phyloP scores from a whole-genome alignment of 192 early-diverging fungal species.

The Coemansia sp. region DNA sequence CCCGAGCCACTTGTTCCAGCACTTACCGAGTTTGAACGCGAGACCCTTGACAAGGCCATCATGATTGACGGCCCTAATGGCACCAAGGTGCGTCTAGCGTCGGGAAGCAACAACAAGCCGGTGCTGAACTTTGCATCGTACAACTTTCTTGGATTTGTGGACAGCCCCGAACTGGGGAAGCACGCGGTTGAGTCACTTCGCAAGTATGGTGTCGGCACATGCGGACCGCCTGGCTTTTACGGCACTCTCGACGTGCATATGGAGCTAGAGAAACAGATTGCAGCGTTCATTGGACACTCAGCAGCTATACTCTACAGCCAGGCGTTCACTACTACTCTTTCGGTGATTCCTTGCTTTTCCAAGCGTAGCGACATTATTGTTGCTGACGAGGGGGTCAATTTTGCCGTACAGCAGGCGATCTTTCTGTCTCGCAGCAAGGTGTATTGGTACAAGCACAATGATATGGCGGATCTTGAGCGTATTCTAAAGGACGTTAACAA shows the following conservation, averaged over 20 bases:
- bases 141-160: constrained; percentile 85
- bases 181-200: constrained; percentile 80
- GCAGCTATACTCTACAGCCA: constrained; percentile 92
- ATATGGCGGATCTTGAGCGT: constrained; percentile 91
- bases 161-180: constrained; percentile 72
- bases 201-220: constrained; percentile 94
- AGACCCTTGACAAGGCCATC: constrained; percentile 76
- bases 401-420: constrained; percentile 86
- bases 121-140: constrained; percentile 76
- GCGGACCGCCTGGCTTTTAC: constrained; percentile 94
- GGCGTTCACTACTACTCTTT: constrained; percentile 87
- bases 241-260: constrained; percentile 95
- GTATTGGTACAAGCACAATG: constrained; percentile 93
- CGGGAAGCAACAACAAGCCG: constrained; percentile 41
- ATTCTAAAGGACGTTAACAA: constrained; percentile 72
- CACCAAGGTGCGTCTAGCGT: constrained; percentile 49
- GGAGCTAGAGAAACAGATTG: constrained; percentile 84
- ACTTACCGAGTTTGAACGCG: constrained; percentile 65
- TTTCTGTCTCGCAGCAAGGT: constrained; percentile 88
- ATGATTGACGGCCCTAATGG: constrained; percentile 65
- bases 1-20: constrained; percentile 89
- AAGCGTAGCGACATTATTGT: constrained; percentile 96
- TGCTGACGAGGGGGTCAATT: constrained; percentile 85
- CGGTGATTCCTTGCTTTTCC: constrained; percentile 91
- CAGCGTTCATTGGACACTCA: constrained; percentile 80